phyloP scores from a whole-genome alignment of 202 grass and related monocot genomes.

The Brachypodium distachyon region DNA sequence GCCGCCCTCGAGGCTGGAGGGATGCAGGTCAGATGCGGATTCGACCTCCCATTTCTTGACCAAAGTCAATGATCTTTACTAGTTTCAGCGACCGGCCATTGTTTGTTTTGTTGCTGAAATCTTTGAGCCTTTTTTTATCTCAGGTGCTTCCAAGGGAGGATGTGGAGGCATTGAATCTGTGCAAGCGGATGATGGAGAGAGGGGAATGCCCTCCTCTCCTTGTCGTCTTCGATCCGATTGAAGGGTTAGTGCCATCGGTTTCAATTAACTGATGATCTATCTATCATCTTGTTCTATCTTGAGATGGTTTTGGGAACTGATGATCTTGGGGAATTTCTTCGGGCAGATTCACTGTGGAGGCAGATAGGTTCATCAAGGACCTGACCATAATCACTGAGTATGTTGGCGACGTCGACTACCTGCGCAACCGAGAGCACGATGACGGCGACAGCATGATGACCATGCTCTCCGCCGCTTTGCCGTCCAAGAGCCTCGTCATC shows the following conservation, averaged over 20 bases:
- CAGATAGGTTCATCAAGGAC: conserved; percentile 72
- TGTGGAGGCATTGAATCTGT: conserved; percentile 48
- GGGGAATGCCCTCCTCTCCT: conserved; percentile 75
- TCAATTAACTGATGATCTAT: neutral
- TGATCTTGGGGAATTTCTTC: neutral
- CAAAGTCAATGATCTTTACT: neutral
- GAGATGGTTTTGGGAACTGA: neutral
- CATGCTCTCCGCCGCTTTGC: conserved; percentile 44
- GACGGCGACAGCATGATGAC: conserved; percentile 99
- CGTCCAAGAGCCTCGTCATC: conserved; percentile 73
- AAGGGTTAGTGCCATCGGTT: conserved; percentile 38
- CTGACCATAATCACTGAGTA: conserved; percentile 96
- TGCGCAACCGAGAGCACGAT: conserved; percentile 64
- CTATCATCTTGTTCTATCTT: neutral
- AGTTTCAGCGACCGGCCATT: neutral
- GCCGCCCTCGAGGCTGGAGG: conserved; percentile 65
- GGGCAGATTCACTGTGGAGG: conserved; percentile 78
- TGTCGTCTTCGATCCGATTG: conserved; percentile 68
- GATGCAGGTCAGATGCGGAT: conserved; percentile 77
- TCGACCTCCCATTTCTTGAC: neutral
- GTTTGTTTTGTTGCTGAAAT: neutral
- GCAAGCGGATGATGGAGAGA: conserved; percentile 76
- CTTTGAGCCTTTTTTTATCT: neutral
- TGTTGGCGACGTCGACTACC: conserved; percentile 79
- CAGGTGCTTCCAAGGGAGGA: conserved; percentile 75